Evolutionary conservation across 345 rosid species (phyloP), one percentile per base, ranked within the genome.

Genomic region (Heritiera littoralis): DNA sequence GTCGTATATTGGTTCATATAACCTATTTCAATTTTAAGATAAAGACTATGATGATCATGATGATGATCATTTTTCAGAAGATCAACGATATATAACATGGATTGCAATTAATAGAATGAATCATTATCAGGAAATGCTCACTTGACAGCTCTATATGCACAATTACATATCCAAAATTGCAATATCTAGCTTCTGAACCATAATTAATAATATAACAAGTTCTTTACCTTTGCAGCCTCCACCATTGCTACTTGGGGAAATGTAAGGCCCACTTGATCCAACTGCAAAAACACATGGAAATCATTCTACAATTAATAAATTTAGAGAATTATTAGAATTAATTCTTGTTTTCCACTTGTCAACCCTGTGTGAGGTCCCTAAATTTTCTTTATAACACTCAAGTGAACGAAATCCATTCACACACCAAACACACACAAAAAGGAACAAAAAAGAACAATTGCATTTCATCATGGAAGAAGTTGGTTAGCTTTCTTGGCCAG

Each of bases 251-350:
- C 79, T 67, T 72, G 83, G 80, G 94, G 92, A 85, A 91, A 91
- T 78, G 94, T 90, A 83, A 87, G 66, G 59, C 85, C 97, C 80
- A 75, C 88, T 66, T 77, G 81, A 84, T 89, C 93, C 88, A 92
- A 84, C 98, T 93, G 94, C 91, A 87, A 51, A 83, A 79, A 74
- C 46, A 72, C 6, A 59, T 20, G 56, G 48, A 69, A 68, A 71
- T 18, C 49, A 45, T 43, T 35, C 38, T 51, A 69, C 78, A 61
- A 63, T 59, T 70, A n/a, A 52, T 49, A 56, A 68, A 76, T 66
- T 41, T 46, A 64, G 64, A 71, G 20, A 32, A 28, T n/a, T 51
- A 32, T 52, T 48, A 48, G 46, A 46, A 70, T 52, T 17, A 52
- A 2, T 52, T 74, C 52, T 15, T 41, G 32, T 45, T 20, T 73